A percentile compares a stretch with the other conserved stretches of the same genome.
Conservation (phyloP, 228 moss, liverwort and hornwort genomes). For the Sphagnum magellanicum region DNA sequence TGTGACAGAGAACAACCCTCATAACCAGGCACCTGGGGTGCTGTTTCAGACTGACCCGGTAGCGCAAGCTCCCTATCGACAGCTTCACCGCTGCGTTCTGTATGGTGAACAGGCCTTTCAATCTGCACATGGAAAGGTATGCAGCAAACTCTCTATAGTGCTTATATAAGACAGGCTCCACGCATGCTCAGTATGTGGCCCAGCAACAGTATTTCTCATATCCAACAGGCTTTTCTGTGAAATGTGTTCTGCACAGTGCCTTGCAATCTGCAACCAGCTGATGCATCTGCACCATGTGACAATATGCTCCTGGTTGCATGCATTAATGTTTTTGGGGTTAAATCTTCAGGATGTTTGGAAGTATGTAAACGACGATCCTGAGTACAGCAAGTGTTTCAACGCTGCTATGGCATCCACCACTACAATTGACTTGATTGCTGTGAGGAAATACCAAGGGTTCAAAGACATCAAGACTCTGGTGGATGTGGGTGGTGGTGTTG, state of each 20-base stretch:
- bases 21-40: conserved; percentile 9
- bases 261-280: no score
- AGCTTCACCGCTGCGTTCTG: conserved; percentile 22
- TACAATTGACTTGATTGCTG: background rate
- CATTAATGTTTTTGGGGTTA: background rate
- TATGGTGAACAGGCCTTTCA: conserved; percentile 17
- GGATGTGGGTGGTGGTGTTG: background rate
- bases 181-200: background rate
- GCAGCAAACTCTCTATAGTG: background rate
- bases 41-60: conserved; percentile 15
- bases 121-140: conserved; percentile 10
- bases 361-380: conserved; percentile 2
- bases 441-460: background rate
- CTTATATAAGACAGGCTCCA: background rate
- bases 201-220: background rate
- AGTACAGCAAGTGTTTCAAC: background rate
- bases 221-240: no score
- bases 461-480: background rate
- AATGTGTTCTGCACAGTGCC: no score
- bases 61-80: conserved; percentile 14
- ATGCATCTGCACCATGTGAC: no score
- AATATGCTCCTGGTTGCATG: no score
- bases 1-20: conserved; percentile 5
- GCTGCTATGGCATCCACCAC: conserved; percentile 5
- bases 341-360: conserved; percentile 14